A percentile compares a stretch with the other conserved stretches of the same genome.
These are phyloP conservation scores for Fraxinus velutina DNA, from an alignment of 305 asterid species.

Conservation along the genomic window DNA sequence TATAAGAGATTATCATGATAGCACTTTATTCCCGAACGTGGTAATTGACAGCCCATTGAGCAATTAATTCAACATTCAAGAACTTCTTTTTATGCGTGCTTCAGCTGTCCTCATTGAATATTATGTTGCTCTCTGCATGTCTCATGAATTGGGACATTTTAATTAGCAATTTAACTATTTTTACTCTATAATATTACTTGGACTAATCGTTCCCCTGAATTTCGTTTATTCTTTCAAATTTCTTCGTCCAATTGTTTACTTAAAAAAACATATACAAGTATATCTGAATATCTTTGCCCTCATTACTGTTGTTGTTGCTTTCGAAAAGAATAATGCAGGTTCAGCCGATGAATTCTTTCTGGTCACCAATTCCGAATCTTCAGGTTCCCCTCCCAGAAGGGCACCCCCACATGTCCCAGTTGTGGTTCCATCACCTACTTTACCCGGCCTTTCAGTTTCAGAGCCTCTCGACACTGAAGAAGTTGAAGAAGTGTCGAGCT, in stretches of 20 bases:
- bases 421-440: slow-evolving; percentile 48
- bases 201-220: neutral
- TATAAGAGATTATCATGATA: slow-evolving; percentile 85
- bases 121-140: neutral
- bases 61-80: slow-evolving; percentile 13
- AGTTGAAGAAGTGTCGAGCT: slow-evolving; percentile 52
- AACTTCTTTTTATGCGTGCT: slow-evolving; percentile 4
- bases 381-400: slow-evolving; percentile 92
- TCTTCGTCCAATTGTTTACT: neutral
- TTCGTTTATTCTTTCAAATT: slow-evolving; percentile 3
- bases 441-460: slow-evolving; percentile 49
- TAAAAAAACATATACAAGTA: neutral
- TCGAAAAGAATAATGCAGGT: slow-evolving; percentile 77
- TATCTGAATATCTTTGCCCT: slow-evolving; percentile 2
- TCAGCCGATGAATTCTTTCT: slow-evolving; percentile 75
- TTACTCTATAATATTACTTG: neutral
- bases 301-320: slow-evolving; percentile 27
- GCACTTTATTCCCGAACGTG: slow-evolving; percentile 78
- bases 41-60: slow-evolving; percentile 40
- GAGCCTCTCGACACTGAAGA: slow-evolving; percentile 59
- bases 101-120: neutral
- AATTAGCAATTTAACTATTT: neutral
- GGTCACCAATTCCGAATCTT: slow-evolving; percentile 61
- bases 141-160: neutral
- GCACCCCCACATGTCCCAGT: slow-evolving; percentile 64